Base-by-base conservation (phyloP, 2,329 filamentous ascomycete genomes). In the Xylariaceae sp. region DNA sequence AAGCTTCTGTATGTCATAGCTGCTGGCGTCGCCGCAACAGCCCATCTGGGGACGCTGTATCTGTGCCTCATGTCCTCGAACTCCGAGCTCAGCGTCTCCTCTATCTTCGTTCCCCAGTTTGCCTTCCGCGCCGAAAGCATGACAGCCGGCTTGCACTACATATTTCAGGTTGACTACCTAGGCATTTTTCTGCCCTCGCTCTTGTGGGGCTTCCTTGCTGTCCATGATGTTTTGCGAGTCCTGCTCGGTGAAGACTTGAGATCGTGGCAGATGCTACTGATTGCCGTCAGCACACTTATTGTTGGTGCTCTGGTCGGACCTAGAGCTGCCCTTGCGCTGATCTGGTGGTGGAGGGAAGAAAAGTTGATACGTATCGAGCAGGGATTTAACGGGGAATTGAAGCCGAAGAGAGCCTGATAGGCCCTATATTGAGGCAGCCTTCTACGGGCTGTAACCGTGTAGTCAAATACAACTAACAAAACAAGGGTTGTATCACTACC, bases 131-230 rank as follows among this genome's bases (percentile, higher is more conserved):
- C 42, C 26, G 46, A 47, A 3, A 51, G 41, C 44, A 53, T 53
- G 18, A 47, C 47, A 17, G 38, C 45, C 9, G 56, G 55, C 12
- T 39, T 60, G 37, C 56, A 61, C 37, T 61, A 56, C 15, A 56
- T 59, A 48, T 59, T 60, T 50, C 55, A 59, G 47, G 24, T 52
- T 24, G 57, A 61, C 42, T 51, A 48, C 46, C 54, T 49, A 44
- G 52, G 54, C 28, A 52, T 53, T 33, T 55, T 47, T 41, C 33
- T 38, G 26, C 42, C 55, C 3, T 43, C 54, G 38, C 48, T 59
- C 3, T 36, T 56, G 15, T 60, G 55, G 55, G 47, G 45, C 29
- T 57, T 52, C 52, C 24, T 60, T 4, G 43, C 44, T 11, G 48
- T 52, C 2, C 51, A 42, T 18, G 57, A 60, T 30, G 43, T 48